These are phyloP conservation scores for Dactylellina sp. DNA, from an alignment of 2,329 filamentous ascomycete species.

Conservation along the genomic window DNA sequence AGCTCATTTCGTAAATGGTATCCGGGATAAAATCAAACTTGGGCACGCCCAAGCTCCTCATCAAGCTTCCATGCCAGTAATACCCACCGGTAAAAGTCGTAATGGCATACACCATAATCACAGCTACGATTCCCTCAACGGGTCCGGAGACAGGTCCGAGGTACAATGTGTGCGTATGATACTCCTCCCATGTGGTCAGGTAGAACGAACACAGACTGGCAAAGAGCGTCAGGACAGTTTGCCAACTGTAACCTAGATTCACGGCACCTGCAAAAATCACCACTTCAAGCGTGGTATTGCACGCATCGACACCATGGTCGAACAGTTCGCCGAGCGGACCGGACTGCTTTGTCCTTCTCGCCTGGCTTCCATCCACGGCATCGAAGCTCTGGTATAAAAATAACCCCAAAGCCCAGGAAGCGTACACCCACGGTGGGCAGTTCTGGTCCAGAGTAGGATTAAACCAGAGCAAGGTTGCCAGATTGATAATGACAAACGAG, in stretches of 20 bases:
- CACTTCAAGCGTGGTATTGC: constrained; percentile 94
- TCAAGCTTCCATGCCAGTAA: constrained; percentile 90
- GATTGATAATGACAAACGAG: constrained; percentile 86
- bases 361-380: constrained; percentile 93
- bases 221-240: constrained; percentile 59
- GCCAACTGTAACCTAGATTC: constrained; percentile 72
- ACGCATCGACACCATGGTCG: constrained; percentile 95
- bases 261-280: constrained; percentile 91
- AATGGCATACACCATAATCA: constrained; percentile 82
- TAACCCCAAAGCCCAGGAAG: constrained; percentile 85
- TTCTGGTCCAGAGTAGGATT: constrained; percentile 93
- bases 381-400: constrained; percentile 99
- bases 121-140: constrained; percentile 89
- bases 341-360: constrained; percentile 88
- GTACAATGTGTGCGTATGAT: constrained; percentile 95
- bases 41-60: constrained; percentile 67
- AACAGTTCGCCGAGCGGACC: constrained; percentile 96
- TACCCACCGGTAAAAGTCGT: constrained; percentile 88
- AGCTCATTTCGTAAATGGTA: constrained; percentile 80
- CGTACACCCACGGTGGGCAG: constrained; percentile 95
- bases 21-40: constrained; percentile 74
- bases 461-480: constrained; percentile 94
- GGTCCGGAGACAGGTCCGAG: constrained; percentile 92
- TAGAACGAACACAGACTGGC: constrained; percentile 88
- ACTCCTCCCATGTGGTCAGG: constrained; percentile 99